Evolutionary conservation across 495 filamentous ascomycete species (phyloP), one percentile per base, ranked within the genome.

Genomic region (Penicillium pancosmium): DNA sequence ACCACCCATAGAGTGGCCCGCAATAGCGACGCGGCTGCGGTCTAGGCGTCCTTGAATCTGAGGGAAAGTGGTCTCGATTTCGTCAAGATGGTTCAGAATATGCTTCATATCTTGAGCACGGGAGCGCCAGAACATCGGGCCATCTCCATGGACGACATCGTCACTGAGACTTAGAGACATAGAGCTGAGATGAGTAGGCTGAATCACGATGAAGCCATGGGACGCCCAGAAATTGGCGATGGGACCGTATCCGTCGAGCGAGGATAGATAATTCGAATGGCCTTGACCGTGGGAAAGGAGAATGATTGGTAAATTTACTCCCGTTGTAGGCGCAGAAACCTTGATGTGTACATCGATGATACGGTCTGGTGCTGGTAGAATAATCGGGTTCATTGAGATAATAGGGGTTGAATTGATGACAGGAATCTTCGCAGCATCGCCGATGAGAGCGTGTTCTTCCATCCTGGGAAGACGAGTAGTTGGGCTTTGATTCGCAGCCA

Each of bases 131-230:
- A 69, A 73, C 41, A 68, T 61, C 3, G 63, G 60, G 3, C 51
- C 63, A 31, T 74, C 69, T 10, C 43, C 43, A 1, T 65, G 15
- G 9, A 40, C 19, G 9, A 67, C 64, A 13, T 55, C 50, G 4
- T 59, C 8, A 0, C 56, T 56, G 10, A 79, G 66, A 6, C 41
- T 59, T 2, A 77, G 66, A 3, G 66, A 66, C 36, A 59, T 49
- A n/a, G 75, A 78, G 49, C 67, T 73, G 5, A 79, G 64, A 55
- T 80, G 77, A 2, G 75, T 79, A 12, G 78, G 78, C 54, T 80
- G 78, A 13, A 80, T 65, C 4, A 80, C 78, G 12, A 69, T 73
- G 62, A 78, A 79, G 50, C 77, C 78, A 19, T 78, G 78, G 15
- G 73, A 57, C 3, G 78, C 77, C 70, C 73, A 79, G 70, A 79